Evolutionary conservation across 129 eudicot species (phyloP).

Genomic region (Smallanthus sonchifolius): DNA sequence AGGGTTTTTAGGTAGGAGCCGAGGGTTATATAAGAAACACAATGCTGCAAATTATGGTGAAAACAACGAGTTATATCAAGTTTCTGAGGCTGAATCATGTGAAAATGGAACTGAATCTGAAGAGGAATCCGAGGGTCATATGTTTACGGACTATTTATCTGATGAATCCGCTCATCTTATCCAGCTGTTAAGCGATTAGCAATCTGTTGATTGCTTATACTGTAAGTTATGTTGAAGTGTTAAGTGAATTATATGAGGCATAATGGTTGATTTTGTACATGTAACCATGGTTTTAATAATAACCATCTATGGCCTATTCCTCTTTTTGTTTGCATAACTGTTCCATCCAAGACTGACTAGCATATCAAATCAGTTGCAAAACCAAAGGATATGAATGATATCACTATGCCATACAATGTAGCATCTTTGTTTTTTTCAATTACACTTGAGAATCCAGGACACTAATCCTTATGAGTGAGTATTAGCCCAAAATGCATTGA

Average conservation of each 20-base stretch:
- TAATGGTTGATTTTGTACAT: not conserved
- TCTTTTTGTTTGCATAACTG: not conserved
- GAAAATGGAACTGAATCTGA: constrained; percentile 27
- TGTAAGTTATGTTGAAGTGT: not conserved
- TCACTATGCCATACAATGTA: no score
- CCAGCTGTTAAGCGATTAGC: constrained; percentile 21
- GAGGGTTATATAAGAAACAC: constrained; percentile 57
- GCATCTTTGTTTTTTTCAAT: no score
- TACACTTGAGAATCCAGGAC: no score
- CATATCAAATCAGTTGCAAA: not conserved
- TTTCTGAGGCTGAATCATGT: not conserved
- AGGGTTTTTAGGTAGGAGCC: constrained; percentile 74
- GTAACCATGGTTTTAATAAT: not conserved
- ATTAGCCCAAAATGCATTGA: no score
- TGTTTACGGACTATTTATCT: constrained; percentile 47
- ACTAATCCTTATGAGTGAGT: no score
- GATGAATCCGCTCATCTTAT: constrained; percentile 37
- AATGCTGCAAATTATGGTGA: constrained; percentile 6
- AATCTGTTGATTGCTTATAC: not conserved
- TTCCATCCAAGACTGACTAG: not conserved
- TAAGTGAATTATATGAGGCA: not conserved
- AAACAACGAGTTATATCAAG: constrained; percentile 10
- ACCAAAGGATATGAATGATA: not conserved
- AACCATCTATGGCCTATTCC: not conserved
- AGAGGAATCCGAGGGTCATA: constrained; percentile 37